phyloP scores from a whole-genome alignment of 1,284 basidiomycete species.

The Heterobasidion parviporum region DNA sequence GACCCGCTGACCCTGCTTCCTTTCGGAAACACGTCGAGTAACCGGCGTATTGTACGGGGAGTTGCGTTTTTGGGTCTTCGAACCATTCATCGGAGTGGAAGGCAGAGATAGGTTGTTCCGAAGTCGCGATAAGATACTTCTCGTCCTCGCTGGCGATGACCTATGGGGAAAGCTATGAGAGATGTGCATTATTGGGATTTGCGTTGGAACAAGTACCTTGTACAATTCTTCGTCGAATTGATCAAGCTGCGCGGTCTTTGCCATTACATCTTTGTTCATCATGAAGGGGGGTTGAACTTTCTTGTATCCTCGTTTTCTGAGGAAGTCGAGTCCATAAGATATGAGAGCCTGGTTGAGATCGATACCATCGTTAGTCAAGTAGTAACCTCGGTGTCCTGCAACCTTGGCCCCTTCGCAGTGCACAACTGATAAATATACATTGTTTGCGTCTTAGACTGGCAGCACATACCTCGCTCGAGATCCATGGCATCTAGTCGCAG shows the following conservation, averaged over 20 bases:
- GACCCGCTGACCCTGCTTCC: conserved; percentile 94
- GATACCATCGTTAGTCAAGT: conserved; percentile 91
- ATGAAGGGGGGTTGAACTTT: conserved; percentile 98
- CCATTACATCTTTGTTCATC: conserved; percentile 98
- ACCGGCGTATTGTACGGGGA: conserved; percentile 82
- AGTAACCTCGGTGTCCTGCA: conserved; percentile 94
- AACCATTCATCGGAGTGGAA: conserved; percentile 97
- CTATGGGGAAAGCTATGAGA: conserved; percentile 24
- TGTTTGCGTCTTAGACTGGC: no score
- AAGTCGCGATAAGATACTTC: conserved; percentile 98
- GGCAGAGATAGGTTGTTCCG: conserved; percentile 96
- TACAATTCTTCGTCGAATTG: conserved; percentile 99
- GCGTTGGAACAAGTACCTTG: conserved; percentile 48
- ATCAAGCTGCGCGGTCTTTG: conserved; percentile 94
- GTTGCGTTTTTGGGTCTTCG: conserved; percentile 83
- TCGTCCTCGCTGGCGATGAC: conserved; percentile 89
- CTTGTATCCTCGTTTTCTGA: conserved; percentile 78
- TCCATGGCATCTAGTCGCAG: conserved; percentile 93
- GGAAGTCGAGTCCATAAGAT: conserved; percentile 91
- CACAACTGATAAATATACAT: neutral
- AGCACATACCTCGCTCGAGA: conserved; percentile 75
- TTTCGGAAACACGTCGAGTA: conserved; percentile 98
- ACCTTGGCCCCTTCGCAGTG: conserved; percentile 71
- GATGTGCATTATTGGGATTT: neutral
- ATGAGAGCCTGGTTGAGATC: conserved; percentile 97